A percentile compares a stretch with the other conserved stretches of the same genome.
Conservation (phyloP, 2,329 filamentous ascomycete species). For the Aspergillus sp. region DNA sequence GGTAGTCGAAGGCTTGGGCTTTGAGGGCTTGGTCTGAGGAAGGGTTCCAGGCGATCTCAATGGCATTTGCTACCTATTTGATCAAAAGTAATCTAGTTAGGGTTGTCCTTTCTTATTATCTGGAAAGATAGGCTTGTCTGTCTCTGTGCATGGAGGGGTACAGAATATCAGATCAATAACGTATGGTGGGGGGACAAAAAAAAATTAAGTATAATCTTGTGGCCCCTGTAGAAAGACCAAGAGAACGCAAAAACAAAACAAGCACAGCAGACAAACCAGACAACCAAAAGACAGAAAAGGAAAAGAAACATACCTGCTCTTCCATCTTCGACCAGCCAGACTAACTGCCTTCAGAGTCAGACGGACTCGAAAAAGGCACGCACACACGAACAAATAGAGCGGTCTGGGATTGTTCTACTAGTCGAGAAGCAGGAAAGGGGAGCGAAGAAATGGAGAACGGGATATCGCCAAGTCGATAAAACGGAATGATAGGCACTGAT, state of each 20-base stretch:
- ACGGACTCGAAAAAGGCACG: conserved; percentile 14
- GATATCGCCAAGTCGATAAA: conserved; percentile 5
- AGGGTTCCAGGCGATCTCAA: conserved; percentile 86
- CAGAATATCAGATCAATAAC: conserved; percentile 4
- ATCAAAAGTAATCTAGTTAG: conserved; percentile 3
- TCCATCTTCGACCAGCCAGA: conserved; percentile 37
- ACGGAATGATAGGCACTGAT: neutral
- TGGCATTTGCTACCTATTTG: conserved; percentile 77
- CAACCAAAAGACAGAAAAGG: conserved; percentile 1
- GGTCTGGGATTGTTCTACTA: neutral
- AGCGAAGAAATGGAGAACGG: conserved; percentile 2
- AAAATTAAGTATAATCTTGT: neutral
- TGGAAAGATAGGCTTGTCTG: too few relatives aligned
- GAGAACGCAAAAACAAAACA: too few relatives aligned
- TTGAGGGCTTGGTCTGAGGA: conserved; percentile 66
- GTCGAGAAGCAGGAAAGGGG: conserved; percentile 2
- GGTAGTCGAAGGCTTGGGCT: conserved; percentile 58
- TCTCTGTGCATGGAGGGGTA: conserved; percentile 11
- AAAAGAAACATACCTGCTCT: conserved; percentile 32
- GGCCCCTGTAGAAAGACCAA: neutral
- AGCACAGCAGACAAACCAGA: too few relatives aligned
- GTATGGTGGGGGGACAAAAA: conserved; percentile 6
- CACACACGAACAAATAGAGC: conserved; percentile 9
- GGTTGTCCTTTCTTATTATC: neutral
- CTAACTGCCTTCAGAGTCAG: conserved; percentile 22